Evolutionary conservation across 2,329 filamentous ascomycete species (phyloP), one percentile per base, ranked within the genome.

Genomic region (Daldinia sp.): DNA sequence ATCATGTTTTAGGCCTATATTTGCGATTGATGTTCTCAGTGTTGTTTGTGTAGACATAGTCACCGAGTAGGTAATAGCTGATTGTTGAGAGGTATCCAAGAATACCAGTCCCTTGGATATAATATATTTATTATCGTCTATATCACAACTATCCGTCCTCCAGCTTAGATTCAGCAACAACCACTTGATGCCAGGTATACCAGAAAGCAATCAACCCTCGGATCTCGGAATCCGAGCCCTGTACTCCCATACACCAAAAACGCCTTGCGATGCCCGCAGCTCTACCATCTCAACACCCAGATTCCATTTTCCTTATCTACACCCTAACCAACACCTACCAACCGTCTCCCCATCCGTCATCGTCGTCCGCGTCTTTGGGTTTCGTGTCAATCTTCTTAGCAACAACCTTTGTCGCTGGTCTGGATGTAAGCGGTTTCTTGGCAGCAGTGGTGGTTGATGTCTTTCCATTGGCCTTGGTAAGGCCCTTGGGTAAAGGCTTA

Each of bases 401-500:
- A 1, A 78, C 79, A 1, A 82, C 77, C 69, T 86, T 87, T 67
- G 86, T 87, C 12, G 76, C 70, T 2, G 81, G 66, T 61, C 77
- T 83, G 26, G 77, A 64, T 4, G 77, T 73, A 7, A 79, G 67
- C 6, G 81, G 75, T 67, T 85, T 87, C 73, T 83, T 86, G 3
- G 77, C 71, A 69, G 76, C n/a, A 76, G 59, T 26, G 2, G 57
- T 74, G 39, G 79, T 78, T 9, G 76, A 79, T 26, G 78, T 71
- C 54, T 80, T 80, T 65, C 83, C 79, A 65, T 78, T 78, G 3
- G 78, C 50, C 80, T 97, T 97, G 1, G 84, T 82, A 28, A 98
- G 79, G 0, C 95, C 95, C 81, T 97, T 99, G 0, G 95, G 94
- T 61, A 98, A 78, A 2, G 90, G 82, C 72, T 92, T 96, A 1